Evolutionary conservation across 2,329 filamentous ascomycete genomes (phyloP).

Genomic region (Fusarium nygamai): DNA sequence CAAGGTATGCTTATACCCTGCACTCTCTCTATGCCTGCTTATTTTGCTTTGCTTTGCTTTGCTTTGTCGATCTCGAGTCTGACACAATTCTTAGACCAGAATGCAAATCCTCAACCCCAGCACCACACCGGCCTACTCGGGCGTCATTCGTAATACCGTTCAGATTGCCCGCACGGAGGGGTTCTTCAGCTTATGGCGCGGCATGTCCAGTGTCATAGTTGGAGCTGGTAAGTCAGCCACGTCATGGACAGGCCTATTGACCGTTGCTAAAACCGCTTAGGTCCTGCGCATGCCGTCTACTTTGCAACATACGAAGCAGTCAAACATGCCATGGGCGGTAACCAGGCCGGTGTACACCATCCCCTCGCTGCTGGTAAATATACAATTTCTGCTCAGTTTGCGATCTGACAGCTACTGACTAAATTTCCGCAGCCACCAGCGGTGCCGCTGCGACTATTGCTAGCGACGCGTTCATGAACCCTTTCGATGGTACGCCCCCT

Average conservation of each 20-base stretch:
- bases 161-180: constrained; percentile 93
- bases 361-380: constrained; percentile 86
- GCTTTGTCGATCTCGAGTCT: constrained; percentile 17
- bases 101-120: constrained; percentile 96
- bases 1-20: constrained; percentile 71
- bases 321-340: constrained; percentile 95
- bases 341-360: constrained; percentile 87
- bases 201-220: constrained; percentile 94
- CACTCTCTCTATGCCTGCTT: background rate
- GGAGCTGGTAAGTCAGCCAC: constrained; percentile 77
- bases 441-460: constrained; percentile 96
- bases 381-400: background rate
- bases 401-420: constrained; percentile 8
- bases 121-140: constrained; percentile 83
- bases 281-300: constrained; percentile 96
- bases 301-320: constrained; percentile 98
- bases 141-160: constrained; percentile 90
- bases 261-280: constrained; percentile 57
- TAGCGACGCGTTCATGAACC: constrained; percentile 98
- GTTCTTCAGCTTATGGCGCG: constrained; percentile 91
- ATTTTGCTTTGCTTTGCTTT: background rate
- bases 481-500: constrained; percentile 83
- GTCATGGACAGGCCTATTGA: background rate
- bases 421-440: constrained; percentile 73
- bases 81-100: constrained; percentile 73